A percentile compares a stretch with the other conserved stretches of the same genome.
Evolutionary conservation across 1,139 yeast species (phyloP).

Genomic region (Kodamaea derodonti): DNA sequence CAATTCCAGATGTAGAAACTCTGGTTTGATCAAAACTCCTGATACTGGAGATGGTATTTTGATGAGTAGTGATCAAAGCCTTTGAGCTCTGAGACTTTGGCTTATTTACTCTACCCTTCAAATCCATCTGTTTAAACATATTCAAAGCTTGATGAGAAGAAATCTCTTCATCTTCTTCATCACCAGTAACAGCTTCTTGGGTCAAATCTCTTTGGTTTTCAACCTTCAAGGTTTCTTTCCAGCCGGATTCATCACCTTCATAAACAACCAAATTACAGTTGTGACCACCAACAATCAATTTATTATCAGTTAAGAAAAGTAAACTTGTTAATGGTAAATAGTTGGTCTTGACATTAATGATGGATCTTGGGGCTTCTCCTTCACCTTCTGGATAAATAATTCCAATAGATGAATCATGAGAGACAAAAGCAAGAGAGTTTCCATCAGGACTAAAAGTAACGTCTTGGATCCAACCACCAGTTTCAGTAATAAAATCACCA

Average conservation of each 20-base stretch:
- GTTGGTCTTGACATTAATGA: conserved; percentile 56
- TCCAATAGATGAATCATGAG: conserved; percentile 74
- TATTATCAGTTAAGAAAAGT: conserved; percentile 61
- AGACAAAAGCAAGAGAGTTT: conserved; percentile 70
- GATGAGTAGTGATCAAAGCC: conserved; percentile 76
- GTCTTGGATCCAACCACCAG: conserved; percentile 92
- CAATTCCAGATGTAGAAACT: conserved; percentile 59
- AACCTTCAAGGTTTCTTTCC: conserved; percentile 63
- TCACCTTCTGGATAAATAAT: conserved; percentile 77
- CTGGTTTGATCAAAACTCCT: conserved; percentile 53
- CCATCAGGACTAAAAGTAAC: conserved; percentile 83
- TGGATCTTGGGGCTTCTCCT: conserved; percentile 47
- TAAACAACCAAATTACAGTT: conserved; percentile 89
- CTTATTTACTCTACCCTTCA: conserved; percentile 75
- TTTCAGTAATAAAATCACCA: conserved; percentile 72
- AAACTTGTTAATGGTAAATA: conserved; percentile 80
- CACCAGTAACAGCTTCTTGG: conserved; percentile 34
- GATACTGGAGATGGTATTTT: conserved; percentile 79
- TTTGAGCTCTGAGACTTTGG: conserved; percentile 36
- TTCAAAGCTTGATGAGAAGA: conserved; percentile 80
- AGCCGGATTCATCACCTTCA: conserved; percentile 62
- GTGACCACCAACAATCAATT: conserved; percentile 85
- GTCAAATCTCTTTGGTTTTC: conserved; percentile 50
- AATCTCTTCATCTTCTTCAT: conserved; percentile 56
- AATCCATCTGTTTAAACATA: conserved; percentile 93